phyloP scores from a whole-genome alignment of 2,329 filamentous ascomycete genomes.

The Cordyceps sp. region DNA sequence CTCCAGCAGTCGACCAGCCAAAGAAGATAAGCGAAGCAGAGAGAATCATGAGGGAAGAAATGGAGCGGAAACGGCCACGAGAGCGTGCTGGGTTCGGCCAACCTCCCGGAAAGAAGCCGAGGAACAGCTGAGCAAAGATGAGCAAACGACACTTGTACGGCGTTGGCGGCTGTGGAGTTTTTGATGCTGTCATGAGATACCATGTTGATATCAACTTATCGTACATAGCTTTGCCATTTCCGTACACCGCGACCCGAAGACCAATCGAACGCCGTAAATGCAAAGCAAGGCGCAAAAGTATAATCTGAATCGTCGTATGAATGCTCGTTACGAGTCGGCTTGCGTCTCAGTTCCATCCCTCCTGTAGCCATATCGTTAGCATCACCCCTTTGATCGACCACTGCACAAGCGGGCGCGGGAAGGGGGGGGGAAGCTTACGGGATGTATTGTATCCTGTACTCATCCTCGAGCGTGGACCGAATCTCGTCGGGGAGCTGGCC shows the following conservation, averaged over 20 bases:
- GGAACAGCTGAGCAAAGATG: conserved; percentile 10
- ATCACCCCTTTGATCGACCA: not conserved
- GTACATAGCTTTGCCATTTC: not conserved
- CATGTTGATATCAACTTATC: conserved; percentile 1
- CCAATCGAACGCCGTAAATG: too few species aligned
- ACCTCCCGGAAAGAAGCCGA: conserved; percentile 34
- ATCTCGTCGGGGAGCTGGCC: conserved; percentile 59
- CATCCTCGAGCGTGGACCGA: conserved; percentile 41
- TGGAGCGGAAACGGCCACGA: conserved; percentile 50
- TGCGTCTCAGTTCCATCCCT: conserved; percentile 39
- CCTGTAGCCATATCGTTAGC: conserved; percentile 16
- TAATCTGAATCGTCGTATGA: too few species aligned
- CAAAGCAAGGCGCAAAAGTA: too few species aligned
- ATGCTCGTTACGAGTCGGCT: conserved; percentile 21
- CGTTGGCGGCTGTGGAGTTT: conserved; percentile 3
- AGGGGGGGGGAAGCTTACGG: conserved; percentile 36
- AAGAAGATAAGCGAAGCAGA: conserved; percentile 83
- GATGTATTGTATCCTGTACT: conserved; percentile 47
- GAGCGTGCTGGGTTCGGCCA: conserved; percentile 28
- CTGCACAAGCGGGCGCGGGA: conserved; percentile 17
- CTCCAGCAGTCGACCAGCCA: conserved; percentile 37
- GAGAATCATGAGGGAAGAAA: conserved; percentile 75
- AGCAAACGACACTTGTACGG: not conserved
- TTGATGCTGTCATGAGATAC: too few species aligned
- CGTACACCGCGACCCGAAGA: too few species aligned